These are phyloP conservation scores for Nemania sp. DNA, from an alignment of 2,329 filamentous ascomycete genomes.

Conservation along the genomic window DNA sequence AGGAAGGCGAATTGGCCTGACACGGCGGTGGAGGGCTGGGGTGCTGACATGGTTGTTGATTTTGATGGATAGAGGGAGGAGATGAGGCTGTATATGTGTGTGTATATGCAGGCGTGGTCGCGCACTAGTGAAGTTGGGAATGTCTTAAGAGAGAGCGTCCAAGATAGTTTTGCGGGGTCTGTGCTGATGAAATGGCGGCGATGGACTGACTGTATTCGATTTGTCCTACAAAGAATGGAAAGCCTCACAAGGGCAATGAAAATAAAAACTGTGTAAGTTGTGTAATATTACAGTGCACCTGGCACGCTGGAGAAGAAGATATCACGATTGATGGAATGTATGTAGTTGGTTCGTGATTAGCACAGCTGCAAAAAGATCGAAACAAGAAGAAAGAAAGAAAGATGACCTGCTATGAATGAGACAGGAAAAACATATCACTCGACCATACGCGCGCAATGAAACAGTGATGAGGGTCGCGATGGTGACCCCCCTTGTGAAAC, in stretches of 20 bases:
- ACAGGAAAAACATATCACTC: neutral
- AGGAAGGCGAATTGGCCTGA: slow-evolving; percentile 63
- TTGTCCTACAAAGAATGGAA: neutral
- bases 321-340: slow-evolving; percentile 5
- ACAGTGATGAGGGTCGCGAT: slow-evolving; percentile 19
- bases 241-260: too few relatives aligned
- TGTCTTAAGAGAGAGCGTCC: too few relatives aligned
- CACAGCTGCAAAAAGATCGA: slow-evolving; percentile 19
- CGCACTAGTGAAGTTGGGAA: neutral
- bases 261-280: neutral
- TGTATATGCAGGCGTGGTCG: neutral
- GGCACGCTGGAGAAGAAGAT: slow-evolving; percentile 23
- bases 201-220: too few relatives aligned
- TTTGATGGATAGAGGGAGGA: neutral
- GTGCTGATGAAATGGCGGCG: too few relatives aligned
- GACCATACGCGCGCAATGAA: slow-evolving; percentile 4
- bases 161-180: too few relatives aligned
- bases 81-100: neutral
- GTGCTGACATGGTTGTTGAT: slow-evolving; percentile 18
- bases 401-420: neutral
- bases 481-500: slow-evolving; percentile 38
- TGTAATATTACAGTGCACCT: slow-evolving; percentile 28
- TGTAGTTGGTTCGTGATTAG: neutral
- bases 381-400: slow-evolving; percentile 19
- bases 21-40: slow-evolving; percentile 27